phyloP scores from a whole-genome alignment of 768 basidiomycete genomes.

The Cystofilobasidium macerans region DNA sequence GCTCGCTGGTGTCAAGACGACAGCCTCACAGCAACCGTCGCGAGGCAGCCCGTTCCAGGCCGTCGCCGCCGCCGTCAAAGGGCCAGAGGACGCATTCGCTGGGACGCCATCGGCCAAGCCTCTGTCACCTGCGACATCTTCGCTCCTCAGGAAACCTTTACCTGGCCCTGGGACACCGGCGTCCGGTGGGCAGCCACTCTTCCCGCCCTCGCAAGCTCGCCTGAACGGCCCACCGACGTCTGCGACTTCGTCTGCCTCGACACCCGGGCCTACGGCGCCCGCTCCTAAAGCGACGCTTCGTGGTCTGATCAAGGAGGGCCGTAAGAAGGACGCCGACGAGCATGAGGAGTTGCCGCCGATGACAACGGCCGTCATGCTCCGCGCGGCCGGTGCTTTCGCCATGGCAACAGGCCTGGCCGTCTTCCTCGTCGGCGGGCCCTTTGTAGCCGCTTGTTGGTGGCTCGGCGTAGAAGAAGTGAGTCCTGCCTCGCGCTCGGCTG shows the following conservation, averaged over 20 bases:
- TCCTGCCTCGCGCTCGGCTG: not conserved
- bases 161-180: not conserved
- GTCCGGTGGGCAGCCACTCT: not conserved
- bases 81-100: not conserved
- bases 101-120: not conserved
- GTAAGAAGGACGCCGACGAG: constrained; percentile 9
- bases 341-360: constrained; percentile 7
- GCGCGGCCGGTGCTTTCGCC: constrained; percentile 8
- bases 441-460: constrained; percentile 13
- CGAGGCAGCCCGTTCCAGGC: not conserved
- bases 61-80: not conserved
- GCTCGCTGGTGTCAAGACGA: not conserved
- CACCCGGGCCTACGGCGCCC: not conserved
- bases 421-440: not conserved
- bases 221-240: not conserved
- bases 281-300: not conserved
- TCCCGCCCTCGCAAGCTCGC: not conserved
- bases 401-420: constrained; percentile 2
- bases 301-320: not conserved
- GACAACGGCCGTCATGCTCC: constrained; percentile 1
- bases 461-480: constrained; percentile 16
- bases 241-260: not conserved
- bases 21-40: not conserved
- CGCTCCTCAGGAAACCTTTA: not conserved
- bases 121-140: not conserved